Conservation (phyloP, 139 green algal species). For the Asterochloris sp. region DNA sequence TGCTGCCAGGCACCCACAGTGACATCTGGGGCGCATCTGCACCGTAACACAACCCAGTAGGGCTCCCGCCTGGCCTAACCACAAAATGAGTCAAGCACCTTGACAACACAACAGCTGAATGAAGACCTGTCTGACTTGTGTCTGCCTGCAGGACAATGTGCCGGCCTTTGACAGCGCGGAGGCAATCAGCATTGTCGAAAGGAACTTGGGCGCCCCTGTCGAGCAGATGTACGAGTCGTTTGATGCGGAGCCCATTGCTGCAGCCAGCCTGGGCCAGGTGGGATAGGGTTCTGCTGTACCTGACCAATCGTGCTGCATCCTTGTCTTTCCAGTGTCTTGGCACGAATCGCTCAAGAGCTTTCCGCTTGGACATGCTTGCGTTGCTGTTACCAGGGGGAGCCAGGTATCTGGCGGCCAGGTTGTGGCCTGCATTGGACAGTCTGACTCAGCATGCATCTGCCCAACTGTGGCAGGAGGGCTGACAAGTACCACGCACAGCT, state of each 20-base stretch:
- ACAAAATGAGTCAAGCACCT: not conserved
- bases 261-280: slow-evolving; percentile 88
- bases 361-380: too few species aligned
- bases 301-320: too few species aligned
- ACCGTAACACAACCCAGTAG: not conserved
- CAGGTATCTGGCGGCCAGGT: too few species aligned
- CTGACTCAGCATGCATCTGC: not conserved
- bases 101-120: not conserved
- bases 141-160: slow-evolving; percentile 85
- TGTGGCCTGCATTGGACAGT: too few species aligned
- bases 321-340: too few species aligned
- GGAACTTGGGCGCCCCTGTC: slow-evolving; percentile 68
- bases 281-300: not conserved
- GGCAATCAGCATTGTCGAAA: slow-evolving; percentile 81
- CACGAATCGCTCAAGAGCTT: too few species aligned
- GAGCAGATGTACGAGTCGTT: slow-evolving; percentile 84
- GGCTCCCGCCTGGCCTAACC: not conserved
- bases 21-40: not conserved
- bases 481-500: too few species aligned
- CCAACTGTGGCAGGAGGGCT: not conserved
- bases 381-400: too few species aligned
- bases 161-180: slow-evolving; percentile 82
- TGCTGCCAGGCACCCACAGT: too few species aligned
- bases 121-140: not conserved
- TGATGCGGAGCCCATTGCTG: slow-evolving; percentile 83